Evolutionary conservation across 257 asterid species (phyloP).

Genomic region (Nyctanthes arbortristis): DNA sequence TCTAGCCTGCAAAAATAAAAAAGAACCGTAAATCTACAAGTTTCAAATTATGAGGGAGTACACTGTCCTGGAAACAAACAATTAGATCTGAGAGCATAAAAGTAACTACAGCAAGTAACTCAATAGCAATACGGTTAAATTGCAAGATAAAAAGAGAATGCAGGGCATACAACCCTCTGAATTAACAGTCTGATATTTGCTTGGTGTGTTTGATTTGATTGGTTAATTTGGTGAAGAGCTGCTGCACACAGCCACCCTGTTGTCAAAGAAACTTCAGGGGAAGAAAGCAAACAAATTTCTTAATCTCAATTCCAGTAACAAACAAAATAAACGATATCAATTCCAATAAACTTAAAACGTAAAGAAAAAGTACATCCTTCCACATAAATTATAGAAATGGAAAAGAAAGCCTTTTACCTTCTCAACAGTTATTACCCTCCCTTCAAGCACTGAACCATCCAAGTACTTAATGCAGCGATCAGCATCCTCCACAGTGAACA

Average conservation of each 20-base stretch:
- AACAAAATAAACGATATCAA: neutral
- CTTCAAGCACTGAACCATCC: constrained; percentile 81
- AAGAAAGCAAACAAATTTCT: constrained; percentile 38
- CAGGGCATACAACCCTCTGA: constrained; percentile 96
- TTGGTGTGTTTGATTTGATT: constrained; percentile 65
- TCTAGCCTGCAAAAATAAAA: constrained; percentile 58
- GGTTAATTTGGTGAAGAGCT: constrained; percentile 95
- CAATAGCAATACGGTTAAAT: constrained; percentile 15
- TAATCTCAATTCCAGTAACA: constrained; percentile 25
- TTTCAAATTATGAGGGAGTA: neutral
- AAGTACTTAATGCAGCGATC: constrained; percentile 75
- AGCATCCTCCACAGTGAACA: constrained; percentile 72
- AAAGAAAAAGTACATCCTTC: neutral
- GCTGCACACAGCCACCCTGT: constrained; percentile 96
- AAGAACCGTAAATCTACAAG: constrained; percentile 12
- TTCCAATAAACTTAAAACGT: neutral
- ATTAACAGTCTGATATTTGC: constrained; percentile 65
- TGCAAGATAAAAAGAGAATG: constrained; percentile 46
- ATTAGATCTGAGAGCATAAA: neutral
- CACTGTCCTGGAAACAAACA: neutral
- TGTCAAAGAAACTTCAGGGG: constrained; percentile 70
- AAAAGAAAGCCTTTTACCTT: constrained; percentile 46
- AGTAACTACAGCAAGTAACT: constrained; percentile 1
- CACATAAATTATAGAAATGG: neutral
- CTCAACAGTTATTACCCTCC: constrained; percentile 90